Percentiles rank a stretch among this genome's conserved stretches.
These are phyloP conservation scores for Diaporthe sp. DNA, from an alignment of 2,329 filamentous ascomycete species.

Conservation along the genomic window DNA sequence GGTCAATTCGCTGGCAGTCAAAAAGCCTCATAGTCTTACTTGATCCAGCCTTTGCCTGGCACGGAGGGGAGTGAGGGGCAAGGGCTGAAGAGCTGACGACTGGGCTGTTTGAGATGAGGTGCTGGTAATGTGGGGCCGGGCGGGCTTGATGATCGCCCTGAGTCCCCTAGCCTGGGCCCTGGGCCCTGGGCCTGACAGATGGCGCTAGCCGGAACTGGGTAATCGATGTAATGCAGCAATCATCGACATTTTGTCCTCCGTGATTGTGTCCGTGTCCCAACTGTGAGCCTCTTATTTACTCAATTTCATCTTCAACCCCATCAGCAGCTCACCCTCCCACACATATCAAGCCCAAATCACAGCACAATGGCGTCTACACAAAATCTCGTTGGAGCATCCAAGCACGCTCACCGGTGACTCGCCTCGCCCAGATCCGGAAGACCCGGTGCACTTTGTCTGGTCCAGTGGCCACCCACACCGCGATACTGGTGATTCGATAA, in stretches of 20 bases:
- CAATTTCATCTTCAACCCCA: neutral
- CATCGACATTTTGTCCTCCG: neutral
- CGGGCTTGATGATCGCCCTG: slow-evolving; percentile 2
- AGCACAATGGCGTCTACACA: neutral
- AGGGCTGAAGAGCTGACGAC: neutral
- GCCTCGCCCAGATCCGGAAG: neutral
- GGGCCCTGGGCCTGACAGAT: neutral
- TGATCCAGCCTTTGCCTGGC: neutral
- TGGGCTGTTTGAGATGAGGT: neutral
- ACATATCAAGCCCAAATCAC: too few relatives aligned
- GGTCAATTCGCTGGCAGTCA: neutral
- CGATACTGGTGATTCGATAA: neutral
- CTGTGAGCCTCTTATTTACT: neutral
- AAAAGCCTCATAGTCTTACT: too few relatives aligned
- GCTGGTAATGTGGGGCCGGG: neutral
- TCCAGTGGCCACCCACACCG: neutral
- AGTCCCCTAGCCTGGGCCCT: neutral
- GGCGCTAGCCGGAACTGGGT: neutral
- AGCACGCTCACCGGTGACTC: neutral
- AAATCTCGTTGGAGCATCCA: neutral
- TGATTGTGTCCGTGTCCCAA: neutral
- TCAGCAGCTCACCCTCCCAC: neutral
- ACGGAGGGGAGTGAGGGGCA: neutral
- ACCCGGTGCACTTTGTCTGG: neutral
- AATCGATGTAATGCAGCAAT: slow-evolving; percentile 18